phyloP scores from a whole-genome alignment of 2,329 filamentous ascomycete species.

The Phyllosticta citrichinensis region DNA sequence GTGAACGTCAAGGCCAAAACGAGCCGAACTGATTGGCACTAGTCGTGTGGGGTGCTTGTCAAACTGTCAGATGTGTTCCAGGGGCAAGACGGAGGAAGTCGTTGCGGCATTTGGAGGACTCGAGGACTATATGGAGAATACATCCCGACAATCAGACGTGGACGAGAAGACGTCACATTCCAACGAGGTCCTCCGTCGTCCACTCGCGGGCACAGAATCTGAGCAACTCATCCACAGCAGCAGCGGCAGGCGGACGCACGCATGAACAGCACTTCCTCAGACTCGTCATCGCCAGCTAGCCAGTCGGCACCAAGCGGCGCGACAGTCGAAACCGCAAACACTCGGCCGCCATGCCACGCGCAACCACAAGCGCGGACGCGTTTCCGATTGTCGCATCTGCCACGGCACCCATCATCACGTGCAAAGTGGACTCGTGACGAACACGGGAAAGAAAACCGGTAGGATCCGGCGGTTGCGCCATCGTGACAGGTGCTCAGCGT shows the following conservation, averaged over 20 bases:
- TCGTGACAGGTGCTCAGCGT: not conserved
- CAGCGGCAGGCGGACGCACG: not conserved
- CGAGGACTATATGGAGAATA: no score
- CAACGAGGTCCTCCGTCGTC: no score
- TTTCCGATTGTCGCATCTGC: not conserved
- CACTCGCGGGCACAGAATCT: no score
- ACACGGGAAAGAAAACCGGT: not conserved
- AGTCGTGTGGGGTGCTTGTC: no score
- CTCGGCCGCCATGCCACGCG: not conserved
- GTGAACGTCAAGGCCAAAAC: no score
- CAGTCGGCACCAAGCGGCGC: not conserved
- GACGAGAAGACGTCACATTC: no score
- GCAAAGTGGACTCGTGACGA: not conserved
- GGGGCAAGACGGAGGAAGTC: no score
- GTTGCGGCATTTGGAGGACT: no score
- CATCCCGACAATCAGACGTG: no score
- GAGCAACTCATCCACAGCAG: not conserved
- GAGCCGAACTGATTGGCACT: no score
- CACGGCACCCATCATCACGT: not conserved
- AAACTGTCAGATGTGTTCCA: no score
- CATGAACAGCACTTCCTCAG: not conserved
- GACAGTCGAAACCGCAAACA: not conserved
- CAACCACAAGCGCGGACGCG: not conserved
- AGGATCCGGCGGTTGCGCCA: no score
- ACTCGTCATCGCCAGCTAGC: not conserved